Evolutionary conservation across 805 yeast species (phyloP).

Genomic region (Wickerhamomyces bisporus): DNA sequence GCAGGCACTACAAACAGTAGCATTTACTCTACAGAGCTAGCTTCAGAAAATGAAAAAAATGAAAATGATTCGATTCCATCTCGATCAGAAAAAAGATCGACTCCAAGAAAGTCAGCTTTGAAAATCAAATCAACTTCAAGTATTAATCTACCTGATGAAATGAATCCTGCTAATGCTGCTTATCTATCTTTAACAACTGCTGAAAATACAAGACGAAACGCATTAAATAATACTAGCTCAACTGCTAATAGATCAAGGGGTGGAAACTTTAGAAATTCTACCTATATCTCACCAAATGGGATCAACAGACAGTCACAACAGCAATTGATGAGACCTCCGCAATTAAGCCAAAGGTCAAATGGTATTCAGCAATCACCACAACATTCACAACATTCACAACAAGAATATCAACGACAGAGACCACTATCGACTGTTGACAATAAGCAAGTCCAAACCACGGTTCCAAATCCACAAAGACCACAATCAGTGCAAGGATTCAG

Average conservation of each 20-base stretch:
- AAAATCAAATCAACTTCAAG: constrained; percentile 26
- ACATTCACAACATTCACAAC: too few relatives aligned
- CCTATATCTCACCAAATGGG: constrained; percentile 5
- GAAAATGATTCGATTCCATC: constrained; percentile 25
- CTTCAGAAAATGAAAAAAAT: constrained; percentile 4
- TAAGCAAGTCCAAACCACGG: not conserved
- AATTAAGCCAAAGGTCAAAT: too few relatives aligned
- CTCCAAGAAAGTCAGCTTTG: constrained; percentile 43
- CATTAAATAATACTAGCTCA: constrained; percentile 36
- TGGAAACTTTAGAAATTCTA: not conserved
- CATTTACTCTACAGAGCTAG: constrained; percentile 8
- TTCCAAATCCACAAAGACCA: constrained; percentile 7
- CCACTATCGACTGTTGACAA: constrained; percentile 16
- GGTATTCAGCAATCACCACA: too few relatives aligned
- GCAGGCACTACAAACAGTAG: constrained; percentile 7
- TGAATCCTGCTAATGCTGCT: constrained; percentile 51
- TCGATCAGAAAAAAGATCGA: constrained; percentile 27
- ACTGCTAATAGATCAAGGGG: constrained; percentile 23
- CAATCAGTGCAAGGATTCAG: constrained; percentile 5
- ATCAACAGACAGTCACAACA: not conserved
- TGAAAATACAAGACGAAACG: constrained; percentile 71
- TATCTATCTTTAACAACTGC: constrained; percentile 70
- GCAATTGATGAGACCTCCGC: too few relatives aligned
- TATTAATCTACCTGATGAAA: constrained; percentile 15
- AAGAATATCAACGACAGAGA: too few relatives aligned